Base-by-base conservation (phyloP, 305 asterid genomes). In the Fraxinus sp. region DNA sequence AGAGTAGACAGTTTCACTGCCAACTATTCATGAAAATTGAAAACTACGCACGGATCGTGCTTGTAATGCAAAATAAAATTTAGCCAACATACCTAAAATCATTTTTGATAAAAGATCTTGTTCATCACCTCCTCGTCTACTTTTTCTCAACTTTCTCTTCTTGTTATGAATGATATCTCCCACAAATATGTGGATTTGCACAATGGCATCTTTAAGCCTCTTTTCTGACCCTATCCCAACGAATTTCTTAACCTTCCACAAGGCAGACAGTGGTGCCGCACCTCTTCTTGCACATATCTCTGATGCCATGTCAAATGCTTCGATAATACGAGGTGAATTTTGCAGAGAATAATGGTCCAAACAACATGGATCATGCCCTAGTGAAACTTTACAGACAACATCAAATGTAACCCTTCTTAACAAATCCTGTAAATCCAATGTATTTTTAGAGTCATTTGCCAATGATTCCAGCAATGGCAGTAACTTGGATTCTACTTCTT, bases 241-340 rank as follows among this genome's bases (percentile, higher is more conserved):
- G 1, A 79, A 70, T 79, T 90, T 83, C 91, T 89, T 88, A 5
- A 81, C 32, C 82, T 84, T 89, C 94, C 94, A 91, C 79, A 49
- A 39, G 52, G 82, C 83, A 6, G 88, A 35, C 43, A 86, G 14
- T 9, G 90, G 88, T 5, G 90, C 87, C 0, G 90, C 86, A 1
- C 90, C 89, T 77, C 94, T 84, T 81, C 86, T 80, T 18, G 94
- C 94, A 68, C 91, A 85, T 68, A 87, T 80, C 22, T 80, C 87
- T 5, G 91, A 89, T 16, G 94, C 94, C 57, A 85, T 77, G 43
- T 89, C 91, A 24, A 91, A 89, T 0, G 91, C 94, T 35, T 88
- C 89, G 16, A 87, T 68, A 9, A 90, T 52, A 3, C 88, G 84
- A 77, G 88, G 80, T 35, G 86, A 10, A 18, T 36, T 28, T 4